These are phyloP conservation scores for Articulospora tetracladia DNA, from an alignment of 495 filamentous ascomycete species.

Conservation along the genomic window DNA sequence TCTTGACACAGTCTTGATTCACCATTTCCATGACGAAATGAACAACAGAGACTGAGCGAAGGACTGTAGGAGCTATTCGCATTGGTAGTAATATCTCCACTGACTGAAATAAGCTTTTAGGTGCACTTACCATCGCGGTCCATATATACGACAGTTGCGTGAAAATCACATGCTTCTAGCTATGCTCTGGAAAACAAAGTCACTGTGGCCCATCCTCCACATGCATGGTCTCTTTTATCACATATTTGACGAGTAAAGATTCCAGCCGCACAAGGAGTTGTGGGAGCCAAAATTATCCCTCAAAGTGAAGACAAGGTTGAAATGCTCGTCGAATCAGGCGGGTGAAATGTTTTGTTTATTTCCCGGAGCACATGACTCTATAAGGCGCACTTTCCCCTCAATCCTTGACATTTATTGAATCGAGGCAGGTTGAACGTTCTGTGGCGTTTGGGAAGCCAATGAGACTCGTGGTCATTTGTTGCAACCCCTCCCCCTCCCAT, in stretches of 20 bases:
- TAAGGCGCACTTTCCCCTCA: neutral
- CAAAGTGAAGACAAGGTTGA: neutral
- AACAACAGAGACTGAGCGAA: neutral
- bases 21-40: neutral
- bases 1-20: neutral
- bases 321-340: neutral
- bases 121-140: neutral
- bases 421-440: neutral
- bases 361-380: neutral
- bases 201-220: neutral
- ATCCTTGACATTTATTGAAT: neutral
- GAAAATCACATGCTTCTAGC: neutral
- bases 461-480: neutral
- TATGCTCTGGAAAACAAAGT: neutral
- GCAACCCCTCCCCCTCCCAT: neutral
- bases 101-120: neutral
- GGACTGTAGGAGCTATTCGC: neutral
- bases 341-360: neutral
- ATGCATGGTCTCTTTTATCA: neutral
- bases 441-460: neutral
- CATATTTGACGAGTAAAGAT: neutral
- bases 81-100: neutral
- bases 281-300: neutral
- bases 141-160: neutral
- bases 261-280: neutral